These are phyloP conservation scores for Dendrobium officinale DNA, from an alignment of 106 monocot species.

Conservation along the genomic window DNA sequence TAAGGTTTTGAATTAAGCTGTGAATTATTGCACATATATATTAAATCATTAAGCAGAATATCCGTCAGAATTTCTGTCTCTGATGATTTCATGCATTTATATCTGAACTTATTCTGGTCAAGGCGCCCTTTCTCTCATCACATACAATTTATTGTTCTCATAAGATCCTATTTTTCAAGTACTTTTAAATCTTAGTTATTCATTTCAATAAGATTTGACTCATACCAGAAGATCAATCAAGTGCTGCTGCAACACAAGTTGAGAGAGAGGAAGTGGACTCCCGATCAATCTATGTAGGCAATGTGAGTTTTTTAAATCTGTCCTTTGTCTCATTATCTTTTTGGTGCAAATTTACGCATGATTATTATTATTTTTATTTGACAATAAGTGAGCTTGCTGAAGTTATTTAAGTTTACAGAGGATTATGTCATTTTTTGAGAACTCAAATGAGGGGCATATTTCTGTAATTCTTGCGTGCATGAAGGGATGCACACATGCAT, in stretches of 20 bases:
- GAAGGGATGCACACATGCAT: not conserved
- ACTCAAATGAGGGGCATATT: not conserved
- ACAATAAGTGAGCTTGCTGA: not conserved
- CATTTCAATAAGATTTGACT: constrained; percentile 1
- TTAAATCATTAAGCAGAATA: not conserved
- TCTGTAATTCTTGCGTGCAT: not conserved
- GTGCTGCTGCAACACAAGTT: constrained; percentile 47
- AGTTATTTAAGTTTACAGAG: not conserved
- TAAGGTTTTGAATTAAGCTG: not conserved
- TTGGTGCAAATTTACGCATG: not conserved
- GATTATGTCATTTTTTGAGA: not conserved
- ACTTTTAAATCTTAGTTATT: not conserved
- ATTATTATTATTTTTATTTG: not conserved
- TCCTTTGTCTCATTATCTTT: not conserved
- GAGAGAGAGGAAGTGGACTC: constrained; percentile 93
- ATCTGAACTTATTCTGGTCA: not conserved
- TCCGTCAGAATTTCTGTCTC: not conserved
- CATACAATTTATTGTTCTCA: not conserved
- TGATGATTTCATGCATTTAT: not conserved
- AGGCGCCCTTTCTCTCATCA: not conserved
- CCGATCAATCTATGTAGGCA: constrained; percentile 93
- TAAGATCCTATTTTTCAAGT: not conserved
- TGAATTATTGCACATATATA: not conserved
- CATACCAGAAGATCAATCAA: constrained; percentile 43
- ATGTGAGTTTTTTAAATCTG: constrained; percentile 49